Evolutionary conservation across 176 grass and related monocot species (phyloP).

Genomic region (Zoysia pacifica): DNA sequence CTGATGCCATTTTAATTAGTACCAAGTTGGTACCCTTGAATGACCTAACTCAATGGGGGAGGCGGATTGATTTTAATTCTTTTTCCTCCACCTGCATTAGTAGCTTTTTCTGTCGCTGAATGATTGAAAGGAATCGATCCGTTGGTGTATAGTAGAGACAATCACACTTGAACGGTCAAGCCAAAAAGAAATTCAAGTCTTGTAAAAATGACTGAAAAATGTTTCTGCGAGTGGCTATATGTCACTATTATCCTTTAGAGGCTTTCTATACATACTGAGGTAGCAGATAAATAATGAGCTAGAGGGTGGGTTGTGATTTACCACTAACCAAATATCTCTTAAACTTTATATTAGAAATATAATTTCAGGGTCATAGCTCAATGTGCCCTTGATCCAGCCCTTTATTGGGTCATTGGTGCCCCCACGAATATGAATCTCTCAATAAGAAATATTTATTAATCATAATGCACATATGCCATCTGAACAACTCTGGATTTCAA

Average conservation of each 20-base stretch:
- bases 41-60: conserved; percentile 36
- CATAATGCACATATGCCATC: not conserved
- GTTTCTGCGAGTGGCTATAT: conserved; percentile 31
- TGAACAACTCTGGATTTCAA: not conserved
- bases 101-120: conserved; percentile 51
- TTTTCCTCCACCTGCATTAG: not conserved
- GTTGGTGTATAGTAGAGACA: conserved; percentile 51
- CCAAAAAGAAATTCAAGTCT: conserved; percentile 37
- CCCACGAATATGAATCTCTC: not conserved
- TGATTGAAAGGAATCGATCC: conserved; percentile 49
- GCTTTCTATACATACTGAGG: not conserved
- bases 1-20: conserved; percentile 20
- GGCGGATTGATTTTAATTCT: conserved; percentile 16
- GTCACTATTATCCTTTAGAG: conserved; percentile 50
- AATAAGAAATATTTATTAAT: not conserved
- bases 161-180: conserved; percentile 38
- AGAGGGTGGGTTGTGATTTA: conserved; percentile 34
- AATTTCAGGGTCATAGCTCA: not conserved
- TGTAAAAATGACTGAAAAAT: conserved; percentile 50
- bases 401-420: not conserved
- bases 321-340: conserved; percentile 38
- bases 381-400: not conserved
- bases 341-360: conserved; percentile 12
- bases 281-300: conserved; percentile 22
- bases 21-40: conserved; percentile 40